Evolutionary conservation across 768 basidiomycete species (phyloP).

Genomic region (Russula dissimulans): DNA sequence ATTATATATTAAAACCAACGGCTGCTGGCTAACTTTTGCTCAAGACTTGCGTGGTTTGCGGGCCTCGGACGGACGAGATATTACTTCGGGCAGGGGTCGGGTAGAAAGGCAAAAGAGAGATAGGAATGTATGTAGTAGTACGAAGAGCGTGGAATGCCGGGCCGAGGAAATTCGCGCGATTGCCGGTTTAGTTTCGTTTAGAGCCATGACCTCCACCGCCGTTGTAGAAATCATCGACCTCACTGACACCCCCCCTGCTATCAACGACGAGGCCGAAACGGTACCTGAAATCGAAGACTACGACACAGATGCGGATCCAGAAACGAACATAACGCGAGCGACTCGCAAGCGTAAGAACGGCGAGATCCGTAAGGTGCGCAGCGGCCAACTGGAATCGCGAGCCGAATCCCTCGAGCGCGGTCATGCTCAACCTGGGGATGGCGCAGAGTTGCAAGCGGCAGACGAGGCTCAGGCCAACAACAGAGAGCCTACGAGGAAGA

Average conservation of each 20-base stretch:
- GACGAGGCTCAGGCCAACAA: background rate
- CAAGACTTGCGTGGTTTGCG: constrained; percentile 32
- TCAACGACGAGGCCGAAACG: background rate
- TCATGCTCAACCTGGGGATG: background rate
- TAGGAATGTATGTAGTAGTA: background rate
- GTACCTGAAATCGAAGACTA: background rate
- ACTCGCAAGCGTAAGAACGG: constrained; percentile 9
- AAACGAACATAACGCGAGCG: background rate
- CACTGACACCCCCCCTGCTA: background rate
- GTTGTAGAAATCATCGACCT: constrained; percentile 18
- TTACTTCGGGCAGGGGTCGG: constrained; percentile 22
- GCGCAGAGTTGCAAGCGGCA: background rate
- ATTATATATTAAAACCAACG: background rate
- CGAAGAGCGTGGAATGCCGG: background rate
- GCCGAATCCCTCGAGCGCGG: background rate
- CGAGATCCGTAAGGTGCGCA: background rate
- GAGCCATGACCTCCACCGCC: constrained; percentile 8
- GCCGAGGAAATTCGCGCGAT: background rate
- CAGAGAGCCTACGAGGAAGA: background rate
- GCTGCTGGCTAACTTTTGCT: background rate
- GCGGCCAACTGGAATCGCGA: background rate
- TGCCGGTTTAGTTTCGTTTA: background rate
- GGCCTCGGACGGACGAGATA: constrained; percentile 31
- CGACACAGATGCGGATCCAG: background rate
- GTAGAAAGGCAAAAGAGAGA: background rate